Evolutionary conservation across 1,284 basidiomycete species (phyloP), one percentile per base, ranked within the genome.

Genomic region (Irpex sp.): DNA sequence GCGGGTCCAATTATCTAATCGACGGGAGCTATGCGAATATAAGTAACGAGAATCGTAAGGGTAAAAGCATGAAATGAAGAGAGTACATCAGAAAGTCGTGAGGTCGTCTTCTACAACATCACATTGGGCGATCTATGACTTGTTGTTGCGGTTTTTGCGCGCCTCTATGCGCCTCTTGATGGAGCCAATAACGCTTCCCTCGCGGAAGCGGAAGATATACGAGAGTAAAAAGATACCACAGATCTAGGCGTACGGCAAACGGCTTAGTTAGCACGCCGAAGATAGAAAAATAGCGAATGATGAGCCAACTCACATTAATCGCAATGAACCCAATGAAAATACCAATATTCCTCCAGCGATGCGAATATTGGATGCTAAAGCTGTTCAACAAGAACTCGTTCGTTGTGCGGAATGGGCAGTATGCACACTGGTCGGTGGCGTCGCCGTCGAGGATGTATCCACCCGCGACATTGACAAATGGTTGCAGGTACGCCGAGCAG

Each of bases 381-480:
- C 66, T 75, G 6, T 70, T 68, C 2, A 69, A 73, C 64, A 92
- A 76, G 78, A 84, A 89, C 48, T 80, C 68, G 71, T 91, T 83
- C 4, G 87, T 87, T 2, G 79, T 80, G 5, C 77, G 65, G 63
- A 70, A 78, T 31, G 79, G 69, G 70, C 88, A 91, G 75, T 85
- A 89, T 36, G 78, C 26, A 75, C 89, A 92, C 11, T 67, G 73
- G 3, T 71, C 70, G 0, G 79, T 82, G 0, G 84, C 85, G 48
- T 77, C 68, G 0, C 85, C 81, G 74, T 94, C 87, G 52, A 79
- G 74, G 34, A 95, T 67, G 72, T 92, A 92, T 0, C 91, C 93
- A 2, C 86, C 88, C 26, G 77, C 75, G 17, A 72, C 70, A 0
- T 71, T 64, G 36, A 90, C 86, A 70, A 82, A 93, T 1, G 77